Conservation (phyloP, 2,329 filamentous ascomycete genomes). For the Harringtonia aguacate region DNA sequence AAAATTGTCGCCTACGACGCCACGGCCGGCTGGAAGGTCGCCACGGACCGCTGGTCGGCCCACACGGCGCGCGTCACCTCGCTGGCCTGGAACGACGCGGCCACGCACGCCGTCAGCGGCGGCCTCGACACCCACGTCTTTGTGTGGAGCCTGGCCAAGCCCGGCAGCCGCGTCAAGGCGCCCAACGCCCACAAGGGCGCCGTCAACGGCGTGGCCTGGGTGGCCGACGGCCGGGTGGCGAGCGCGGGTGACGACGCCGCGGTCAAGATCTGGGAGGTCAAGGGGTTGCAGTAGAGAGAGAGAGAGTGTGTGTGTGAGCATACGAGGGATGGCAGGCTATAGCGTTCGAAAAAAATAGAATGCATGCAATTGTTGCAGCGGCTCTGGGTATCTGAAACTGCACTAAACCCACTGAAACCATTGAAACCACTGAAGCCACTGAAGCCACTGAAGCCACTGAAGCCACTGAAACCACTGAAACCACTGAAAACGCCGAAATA, state of each 20-base stretch:
- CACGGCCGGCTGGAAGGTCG: conserved; percentile 50
- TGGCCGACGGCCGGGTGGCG: conserved; percentile 57
- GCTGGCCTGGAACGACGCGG: conserved; percentile 66
- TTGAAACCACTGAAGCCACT: too few relatives aligned
- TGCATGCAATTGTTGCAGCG: too few relatives aligned
- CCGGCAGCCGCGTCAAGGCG: conserved; percentile 74
- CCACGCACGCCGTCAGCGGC: conserved; percentile 72
- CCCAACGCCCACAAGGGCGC: conserved; percentile 93
- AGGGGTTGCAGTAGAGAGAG: conserved; percentile 34
- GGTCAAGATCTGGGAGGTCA: conserved; percentile 77
- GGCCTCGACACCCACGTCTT: conserved; percentile 85
- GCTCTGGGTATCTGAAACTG: too few relatives aligned
- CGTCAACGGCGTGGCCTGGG: conserved; percentile 76
- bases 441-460: too few relatives aligned
- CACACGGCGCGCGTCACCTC: conserved; percentile 47
- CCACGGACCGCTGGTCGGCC: conserved; percentile 62
- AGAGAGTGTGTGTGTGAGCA: not conserved
- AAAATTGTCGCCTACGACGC: conserved; percentile 80
- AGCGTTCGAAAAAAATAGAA: not conserved
- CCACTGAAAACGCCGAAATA: too few relatives aligned
- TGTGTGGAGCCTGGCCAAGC: conserved; percentile 79
- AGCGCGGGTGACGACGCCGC: conserved; percentile 81
- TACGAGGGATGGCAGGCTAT: not conserved
- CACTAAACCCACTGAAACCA: too few relatives aligned
- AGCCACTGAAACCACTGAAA: too few relatives aligned